phyloP scores from a whole-genome alignment of 2,329 filamentous ascomycete genomes.

The Sporothrix brunneoviolacea region DNA sequence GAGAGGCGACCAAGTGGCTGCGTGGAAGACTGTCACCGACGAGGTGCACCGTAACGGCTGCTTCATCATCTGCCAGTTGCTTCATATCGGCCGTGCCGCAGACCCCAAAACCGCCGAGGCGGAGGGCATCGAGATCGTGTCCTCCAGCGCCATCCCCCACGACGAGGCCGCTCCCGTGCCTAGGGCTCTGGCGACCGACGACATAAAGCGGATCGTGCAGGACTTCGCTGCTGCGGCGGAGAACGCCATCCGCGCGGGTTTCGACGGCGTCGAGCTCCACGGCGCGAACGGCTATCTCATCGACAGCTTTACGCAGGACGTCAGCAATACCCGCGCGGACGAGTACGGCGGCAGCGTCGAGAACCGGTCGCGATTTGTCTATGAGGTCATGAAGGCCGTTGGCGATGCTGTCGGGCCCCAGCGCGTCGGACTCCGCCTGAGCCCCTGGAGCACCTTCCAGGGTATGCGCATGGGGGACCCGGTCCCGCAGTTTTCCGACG shows the following conservation, averaged over 20 bases:
- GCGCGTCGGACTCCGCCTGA: too few species aligned
- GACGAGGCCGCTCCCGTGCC: conserved; percentile 21
- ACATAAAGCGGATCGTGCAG: conserved; percentile 30
- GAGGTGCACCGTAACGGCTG: conserved; percentile 15
- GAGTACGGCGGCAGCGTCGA: conserved; percentile 48
- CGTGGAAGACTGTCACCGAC: conserved; percentile 12
- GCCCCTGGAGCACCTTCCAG: conserved; percentile 50
- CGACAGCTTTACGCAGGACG: conserved; percentile 50
- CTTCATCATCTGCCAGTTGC: conserved; percentile 41
- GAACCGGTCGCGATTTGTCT: conserved; percentile 44
- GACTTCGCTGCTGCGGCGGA: conserved; percentile 28
- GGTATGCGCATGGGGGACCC: conserved; percentile 53
- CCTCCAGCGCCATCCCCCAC: conserved; percentile 33
- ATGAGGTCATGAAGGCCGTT: conserved; percentile 50
- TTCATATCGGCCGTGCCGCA: conserved; percentile 31
- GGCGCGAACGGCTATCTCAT: conserved; percentile 35
- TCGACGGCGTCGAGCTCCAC: conserved; percentile 38
- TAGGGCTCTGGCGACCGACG: conserved; percentile 35
- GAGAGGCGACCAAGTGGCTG: conserved; percentile 8
- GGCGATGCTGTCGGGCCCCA: too few species aligned
- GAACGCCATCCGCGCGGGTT: conserved; percentile 47
- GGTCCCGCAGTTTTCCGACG: conserved; percentile 48
- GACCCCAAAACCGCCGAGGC: conserved; percentile 24
- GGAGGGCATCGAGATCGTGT: conserved; percentile 26
- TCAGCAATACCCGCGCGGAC: conserved; percentile 47